phyloP scores from a whole-genome alignment of 352 stramenopile species.

The Globisporangium spinosum region DNA sequence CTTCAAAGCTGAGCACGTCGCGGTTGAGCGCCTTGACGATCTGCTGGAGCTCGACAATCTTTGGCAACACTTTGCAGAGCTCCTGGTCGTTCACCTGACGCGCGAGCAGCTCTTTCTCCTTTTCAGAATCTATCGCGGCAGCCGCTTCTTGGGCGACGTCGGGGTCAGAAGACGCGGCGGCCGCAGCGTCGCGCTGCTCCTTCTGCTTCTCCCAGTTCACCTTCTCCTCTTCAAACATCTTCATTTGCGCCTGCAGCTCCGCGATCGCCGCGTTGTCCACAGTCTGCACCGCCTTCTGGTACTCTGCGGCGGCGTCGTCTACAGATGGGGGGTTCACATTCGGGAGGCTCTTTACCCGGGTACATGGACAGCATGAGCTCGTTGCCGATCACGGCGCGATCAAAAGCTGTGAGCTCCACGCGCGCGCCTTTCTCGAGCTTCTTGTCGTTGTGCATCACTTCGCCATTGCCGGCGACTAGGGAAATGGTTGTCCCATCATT shows the following conservation, averaged over 20 bases:
- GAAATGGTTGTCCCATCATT: constrained; percentile 36
- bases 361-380: constrained; percentile 87
- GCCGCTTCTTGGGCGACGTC: constrained; percentile 35
- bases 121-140: constrained; percentile 32
- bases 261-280: constrained; percentile 66
- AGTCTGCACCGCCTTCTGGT: constrained; percentile 79
- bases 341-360: constrained; percentile 36
- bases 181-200: constrained; percentile 37
- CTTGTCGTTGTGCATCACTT: constrained; percentile 87
- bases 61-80: constrained; percentile 90
- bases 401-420: constrained; percentile 49
- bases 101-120: constrained; percentile 63
- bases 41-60: constrained; percentile 90
- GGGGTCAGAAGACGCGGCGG: constrained; percentile 12
- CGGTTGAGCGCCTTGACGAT: constrained; percentile 90
- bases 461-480: constrained; percentile 68
- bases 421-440: constrained; percentile 45
- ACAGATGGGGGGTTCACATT: constrained; percentile 57
- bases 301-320: constrained; percentile 85
- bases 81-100: constrained; percentile 89
- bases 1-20: constrained; percentile 90
- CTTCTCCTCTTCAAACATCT: constrained; percentile 87
- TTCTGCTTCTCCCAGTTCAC: constrained; percentile 86
- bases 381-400: constrained; percentile 82
- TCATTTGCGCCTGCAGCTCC: constrained; percentile 89